Conservation (phyloP, 176 grass and related monocot genomes). For the Pontederia paniculata region DNA sequence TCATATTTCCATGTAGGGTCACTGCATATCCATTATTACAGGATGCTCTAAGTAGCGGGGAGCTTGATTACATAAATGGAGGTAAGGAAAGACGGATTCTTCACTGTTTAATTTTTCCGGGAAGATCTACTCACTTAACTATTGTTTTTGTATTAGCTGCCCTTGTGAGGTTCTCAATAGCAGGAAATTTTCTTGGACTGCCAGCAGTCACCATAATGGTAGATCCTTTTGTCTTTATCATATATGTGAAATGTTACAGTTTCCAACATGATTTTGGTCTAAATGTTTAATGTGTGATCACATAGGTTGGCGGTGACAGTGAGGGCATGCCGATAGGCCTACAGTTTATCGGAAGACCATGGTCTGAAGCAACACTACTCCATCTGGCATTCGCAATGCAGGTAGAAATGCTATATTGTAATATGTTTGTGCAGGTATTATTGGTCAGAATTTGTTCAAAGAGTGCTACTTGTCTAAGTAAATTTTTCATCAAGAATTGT, state of each 20-base stretch:
- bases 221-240: background rate
- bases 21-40: slow-evolving; percentile 49
- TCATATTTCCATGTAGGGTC: slow-evolving; percentile 32
- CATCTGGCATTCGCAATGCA: slow-evolving; percentile 72
- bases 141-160: slow-evolving; percentile 28
- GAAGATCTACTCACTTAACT: background rate
- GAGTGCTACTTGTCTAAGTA: background rate
- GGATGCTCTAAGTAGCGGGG: slow-evolving; percentile 46
- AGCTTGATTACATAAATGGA: slow-evolving; percentile 92
- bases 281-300: background rate
- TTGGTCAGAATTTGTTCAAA: background rate
- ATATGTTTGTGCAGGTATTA: background rate
- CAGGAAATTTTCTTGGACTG: slow-evolving; percentile 84
- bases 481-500: background rate
- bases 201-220: slow-evolving; percentile 79
- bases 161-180: slow-evolving; percentile 73
- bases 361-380: slow-evolving; percentile 83
- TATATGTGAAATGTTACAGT: background rate
- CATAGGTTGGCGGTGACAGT: slow-evolving; percentile 52
- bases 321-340: slow-evolving; percentile 63
- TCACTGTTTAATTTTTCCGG: too few species aligned
- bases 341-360: slow-evolving; percentile 77
- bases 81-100: slow-evolving; percentile 25
- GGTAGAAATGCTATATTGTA: slow-evolving; percentile 21
- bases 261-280: background rate